Conservation (phyloP, 108 stramenopile species). For the Discostella stelligeroides region DNA sequence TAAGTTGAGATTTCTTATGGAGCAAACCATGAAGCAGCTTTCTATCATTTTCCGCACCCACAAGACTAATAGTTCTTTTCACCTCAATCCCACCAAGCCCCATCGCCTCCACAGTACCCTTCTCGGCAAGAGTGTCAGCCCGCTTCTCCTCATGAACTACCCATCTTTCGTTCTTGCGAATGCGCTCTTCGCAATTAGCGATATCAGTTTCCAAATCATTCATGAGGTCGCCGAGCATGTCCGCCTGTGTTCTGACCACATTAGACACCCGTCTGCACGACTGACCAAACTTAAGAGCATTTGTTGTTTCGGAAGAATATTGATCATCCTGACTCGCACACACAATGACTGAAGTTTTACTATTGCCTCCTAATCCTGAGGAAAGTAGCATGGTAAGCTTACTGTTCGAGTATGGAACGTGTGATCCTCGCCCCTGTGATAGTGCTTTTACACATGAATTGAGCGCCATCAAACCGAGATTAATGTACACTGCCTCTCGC, state of each 20-base stretch:
- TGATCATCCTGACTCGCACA: constrained; percentile 54
- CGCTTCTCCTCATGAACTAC: constrained; percentile 36
- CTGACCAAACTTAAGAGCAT: constrained; percentile 65
- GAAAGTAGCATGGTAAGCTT: constrained; percentile 75
- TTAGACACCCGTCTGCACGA: constrained; percentile 50
- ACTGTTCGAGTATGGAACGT: constrained; percentile 71
- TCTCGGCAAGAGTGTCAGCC: constrained; percentile 37
- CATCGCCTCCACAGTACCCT: constrained; percentile 40
- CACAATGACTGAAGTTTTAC: constrained; percentile 62
- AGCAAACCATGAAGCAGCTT: constrained; percentile 38
- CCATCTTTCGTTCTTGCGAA: constrained; percentile 54
- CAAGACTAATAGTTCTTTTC: constrained; percentile 37
- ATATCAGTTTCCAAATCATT: constrained; percentile 45
- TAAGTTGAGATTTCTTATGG: constrained; percentile 40
- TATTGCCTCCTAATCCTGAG: constrained; percentile 67
- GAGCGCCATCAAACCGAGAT: constrained; percentile 64
- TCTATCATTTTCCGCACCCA: constrained; percentile 48
- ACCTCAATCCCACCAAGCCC: constrained; percentile 52
- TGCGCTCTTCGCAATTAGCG: constrained; percentile 31
- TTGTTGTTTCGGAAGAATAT: constrained; percentile 62
- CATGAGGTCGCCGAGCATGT: constrained; percentile 53
- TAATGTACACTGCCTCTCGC: constrained; percentile 75
- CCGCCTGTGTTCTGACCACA: constrained; percentile 29
- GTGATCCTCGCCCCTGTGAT: constrained; percentile 12
- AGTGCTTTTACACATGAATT: constrained; percentile 65